Evolutionary conservation across 371 early-diverging fungal genomes (phyloP).

Genomic region (Sporodiniella umbellata): DNA sequence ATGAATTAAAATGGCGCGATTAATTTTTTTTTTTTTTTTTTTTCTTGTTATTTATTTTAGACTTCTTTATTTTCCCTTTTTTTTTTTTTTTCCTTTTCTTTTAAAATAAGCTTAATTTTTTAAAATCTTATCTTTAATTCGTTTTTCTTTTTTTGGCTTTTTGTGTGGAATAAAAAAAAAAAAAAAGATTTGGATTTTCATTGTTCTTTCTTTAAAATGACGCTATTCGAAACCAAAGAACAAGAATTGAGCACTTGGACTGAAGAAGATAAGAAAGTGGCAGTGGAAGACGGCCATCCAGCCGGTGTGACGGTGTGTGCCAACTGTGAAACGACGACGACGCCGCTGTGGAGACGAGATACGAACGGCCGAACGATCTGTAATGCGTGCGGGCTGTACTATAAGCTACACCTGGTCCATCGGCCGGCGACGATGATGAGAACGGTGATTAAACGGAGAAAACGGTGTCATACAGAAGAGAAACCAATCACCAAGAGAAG

Average conservation of each 20-base stretch:
- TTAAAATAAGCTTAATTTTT: background rate
- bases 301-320: constrained; percentile 43
- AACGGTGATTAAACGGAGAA: constrained; percentile 55
- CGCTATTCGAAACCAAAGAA: background rate
- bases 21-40: background rate
- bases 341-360: constrained; percentile 81
- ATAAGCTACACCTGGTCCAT: constrained; percentile 64
- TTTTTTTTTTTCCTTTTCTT: background rate
- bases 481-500: constrained; percentile 1
- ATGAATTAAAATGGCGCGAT: constrained; percentile 4
- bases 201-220: background rate
- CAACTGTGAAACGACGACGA: constrained; percentile 75
- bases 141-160: too few species aligned
- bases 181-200: too few species aligned
- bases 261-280: constrained; percentile 13
- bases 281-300: constrained; percentile 8
- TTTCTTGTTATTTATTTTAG: background rate
- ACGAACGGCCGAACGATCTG: constrained; percentile 66
- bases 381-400: constrained; percentile 83
- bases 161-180: too few species aligned
- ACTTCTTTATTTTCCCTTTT: background rate
- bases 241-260: constrained; percentile 1
- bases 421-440: constrained; percentile 58
- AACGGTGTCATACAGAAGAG: constrained; percentile 22
- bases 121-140: too few species aligned